Conservation (phyloP, 129 eudicot genomes). For the sunflower (Helianthus annuus) region DNA sequence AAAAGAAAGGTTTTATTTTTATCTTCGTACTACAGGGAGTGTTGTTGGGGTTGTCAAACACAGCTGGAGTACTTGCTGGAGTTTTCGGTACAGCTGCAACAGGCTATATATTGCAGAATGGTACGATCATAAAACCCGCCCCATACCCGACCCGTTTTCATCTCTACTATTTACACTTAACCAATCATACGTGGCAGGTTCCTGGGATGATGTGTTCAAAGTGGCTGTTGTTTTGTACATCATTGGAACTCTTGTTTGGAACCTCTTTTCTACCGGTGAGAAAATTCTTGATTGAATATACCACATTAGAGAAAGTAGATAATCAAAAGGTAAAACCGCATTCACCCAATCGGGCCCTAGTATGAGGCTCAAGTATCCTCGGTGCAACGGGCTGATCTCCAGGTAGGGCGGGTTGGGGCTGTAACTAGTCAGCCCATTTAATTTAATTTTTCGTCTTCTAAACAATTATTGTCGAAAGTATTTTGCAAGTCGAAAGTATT, state of each 20-base stretch:
- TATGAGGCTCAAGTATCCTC: background rate
- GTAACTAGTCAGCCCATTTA: slow-evolving; percentile 10
- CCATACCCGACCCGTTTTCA: too few species aligned
- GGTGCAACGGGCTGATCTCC: slow-evolving; percentile 8
- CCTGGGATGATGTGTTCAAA: slow-evolving; percentile 98
- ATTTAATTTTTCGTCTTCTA: slow-evolving; percentile 20
- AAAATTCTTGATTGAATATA: slow-evolving; percentile 67
- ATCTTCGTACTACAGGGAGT: slow-evolving; percentile 58
- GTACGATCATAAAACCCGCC: slow-evolving; percentile 33
- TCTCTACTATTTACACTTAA: too few species aligned
- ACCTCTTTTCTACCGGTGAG: slow-evolving; percentile 90
- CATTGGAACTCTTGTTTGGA: slow-evolving; percentile 93
- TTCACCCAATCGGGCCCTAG: slow-evolving; percentile 22
- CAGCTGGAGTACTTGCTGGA: slow-evolving; percentile 98
- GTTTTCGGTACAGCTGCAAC: slow-evolving; percentile 99
- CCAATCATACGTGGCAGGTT: slow-evolving; percentile 45
- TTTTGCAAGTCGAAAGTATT: background rate
- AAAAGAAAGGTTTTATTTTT: background rate
- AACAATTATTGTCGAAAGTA: background rate
- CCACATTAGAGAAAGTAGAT: slow-evolving; percentile 21
- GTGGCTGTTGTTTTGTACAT: slow-evolving; percentile 81
- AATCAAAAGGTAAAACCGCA: slow-evolving; percentile 17
- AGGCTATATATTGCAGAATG: slow-evolving; percentile 91
- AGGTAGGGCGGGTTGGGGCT: slow-evolving; percentile 16
- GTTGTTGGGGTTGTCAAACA: slow-evolving; percentile 83